Evolutionary conservation across 2,329 filamentous ascomycete species (phyloP), one percentile per base, ranked within the genome.

Genomic region (Alternaria arborescens): DNA sequence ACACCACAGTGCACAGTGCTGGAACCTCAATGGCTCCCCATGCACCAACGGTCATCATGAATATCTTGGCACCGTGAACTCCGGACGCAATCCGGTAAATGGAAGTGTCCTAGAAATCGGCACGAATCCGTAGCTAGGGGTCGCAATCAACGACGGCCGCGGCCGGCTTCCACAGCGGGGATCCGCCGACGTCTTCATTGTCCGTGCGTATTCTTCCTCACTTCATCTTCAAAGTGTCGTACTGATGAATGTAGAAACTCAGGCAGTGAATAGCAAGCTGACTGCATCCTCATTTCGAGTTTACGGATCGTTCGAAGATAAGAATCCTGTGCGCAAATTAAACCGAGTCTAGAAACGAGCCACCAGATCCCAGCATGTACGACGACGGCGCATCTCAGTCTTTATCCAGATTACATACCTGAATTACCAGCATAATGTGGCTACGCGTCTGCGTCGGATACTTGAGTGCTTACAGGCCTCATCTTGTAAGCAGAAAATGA

Each of bases 21-120:
- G 34, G 48, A 46, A 28, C 41, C 46, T 34, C 48, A 50, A 60
- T 71, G 68, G 70, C 66, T 75, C 71, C 71, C 71, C 67, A 70
- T 64, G 55, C 48, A 55, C 58, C 57, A 55, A 54, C 34, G 42
- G 26, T 58, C 47, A 61, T 58, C 62, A 43, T 20, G 30, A 50
- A 48, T 43, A 14, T 42, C 41, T 42, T 14, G 36, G 40, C 28
- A 46, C 50, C 50, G 60, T 48, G 55, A 63, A 61, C 58, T 69
- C 71, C 71, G 73, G 66, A 53, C 55, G 48, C 51, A 46, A 42
- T 55, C 42, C 64, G 59, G 62, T 54, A 55, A 59, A 65, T 55
- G 58, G 42, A 24, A 28, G 47, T 58, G 64, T 69, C 52, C 66
- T 64, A 58, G 63, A 61, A 62, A 47, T 60, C 68, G 68, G 69